These are phyloP conservation scores for Neopestalotiopsis clavispora DNA, from an alignment of 2,329 filamentous ascomycete genomes.

Conservation along the genomic window DNA sequence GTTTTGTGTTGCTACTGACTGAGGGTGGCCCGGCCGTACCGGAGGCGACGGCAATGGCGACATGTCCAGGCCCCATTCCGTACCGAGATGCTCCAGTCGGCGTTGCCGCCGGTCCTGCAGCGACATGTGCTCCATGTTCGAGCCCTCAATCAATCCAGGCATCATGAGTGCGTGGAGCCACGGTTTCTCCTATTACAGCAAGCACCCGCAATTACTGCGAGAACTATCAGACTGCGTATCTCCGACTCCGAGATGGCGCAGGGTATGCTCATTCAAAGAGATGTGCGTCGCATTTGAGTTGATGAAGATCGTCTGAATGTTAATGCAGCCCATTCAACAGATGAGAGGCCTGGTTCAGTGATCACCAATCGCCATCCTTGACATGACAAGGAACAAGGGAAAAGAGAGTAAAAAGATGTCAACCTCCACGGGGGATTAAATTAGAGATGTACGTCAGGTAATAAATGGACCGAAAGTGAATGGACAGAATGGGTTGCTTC, in stretches of 20 bases:
- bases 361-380: not conserved
- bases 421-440: not conserved
- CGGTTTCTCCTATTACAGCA: not conserved
- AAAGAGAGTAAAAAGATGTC: not conserved
- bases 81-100: constrained; percentile 55
- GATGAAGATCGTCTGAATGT: not conserved
- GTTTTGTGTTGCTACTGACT: constrained; percentile 49
- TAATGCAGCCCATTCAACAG: not conserved
- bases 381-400: not conserved
- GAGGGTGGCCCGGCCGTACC: constrained; percentile 45
- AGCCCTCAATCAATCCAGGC: constrained; percentile 20
- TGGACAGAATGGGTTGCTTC: not conserved
- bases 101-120: constrained; percentile 44
- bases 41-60: constrained; percentile 44
- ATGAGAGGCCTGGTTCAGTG: not conserved
- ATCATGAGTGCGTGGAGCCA: constrained; percentile 11
- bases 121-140: constrained; percentile 29
- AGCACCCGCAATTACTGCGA: not conserved
- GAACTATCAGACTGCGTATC: not conserved
- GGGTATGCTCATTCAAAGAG: not conserved
- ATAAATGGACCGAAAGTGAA: not conserved
- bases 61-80: constrained; percentile 54
- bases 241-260: not conserved
- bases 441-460: constrained; percentile 1
- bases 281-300: constrained; percentile 6